Base-by-base conservation (phyloP, 73 alveolate species). In the Paraurostyla sp. region DNA sequence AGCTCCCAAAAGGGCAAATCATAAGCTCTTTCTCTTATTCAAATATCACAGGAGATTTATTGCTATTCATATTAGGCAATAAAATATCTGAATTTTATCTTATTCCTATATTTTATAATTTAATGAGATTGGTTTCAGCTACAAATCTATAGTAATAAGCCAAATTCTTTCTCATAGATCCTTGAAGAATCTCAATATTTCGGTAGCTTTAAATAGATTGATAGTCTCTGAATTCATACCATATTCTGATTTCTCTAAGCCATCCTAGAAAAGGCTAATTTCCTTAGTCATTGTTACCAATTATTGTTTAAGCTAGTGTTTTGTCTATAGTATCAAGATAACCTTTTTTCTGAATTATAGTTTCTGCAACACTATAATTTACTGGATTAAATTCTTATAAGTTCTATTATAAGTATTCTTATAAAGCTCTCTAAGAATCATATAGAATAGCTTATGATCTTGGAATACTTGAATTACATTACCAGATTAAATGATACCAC, bases 401-500 rank as follows among this genome's bases (percentile, higher is more conserved):
- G 48, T 60, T 60, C 50, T 60, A 25, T 3, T 45, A 2, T 9
- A 60, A 60, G 15, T 60, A 9, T 25, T 60, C 22, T 60, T 27
- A 16, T 60, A 16, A 30, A 32, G 15, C 22, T 16, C 22, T 13
- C 51, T 7, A n/a, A 9, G 3, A 25, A 30, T 60, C 78, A 27
- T 16, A 60, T 9, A 60, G 49, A 7, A 60, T 60, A 2, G 78
- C 78, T 60, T 32, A 27, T 22, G 15, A 27, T 3, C 7, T 60
- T 7, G 78, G 78, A 16, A 15, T 6, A 35, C 7, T 6, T 18
- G 11, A 16, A 35, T 38, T 40, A 0, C 22, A 22, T 22, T 38
- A 6, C 82, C 82, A 65, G 1, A 58, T 18, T 6, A 65, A 38
- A 38, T 65, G 82, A 38, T 65, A 65, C 82, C 82, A 65, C 42